Conservation (phyloP, 2,329 filamentous ascomycete species). For the Penicillium paneum region DNA sequence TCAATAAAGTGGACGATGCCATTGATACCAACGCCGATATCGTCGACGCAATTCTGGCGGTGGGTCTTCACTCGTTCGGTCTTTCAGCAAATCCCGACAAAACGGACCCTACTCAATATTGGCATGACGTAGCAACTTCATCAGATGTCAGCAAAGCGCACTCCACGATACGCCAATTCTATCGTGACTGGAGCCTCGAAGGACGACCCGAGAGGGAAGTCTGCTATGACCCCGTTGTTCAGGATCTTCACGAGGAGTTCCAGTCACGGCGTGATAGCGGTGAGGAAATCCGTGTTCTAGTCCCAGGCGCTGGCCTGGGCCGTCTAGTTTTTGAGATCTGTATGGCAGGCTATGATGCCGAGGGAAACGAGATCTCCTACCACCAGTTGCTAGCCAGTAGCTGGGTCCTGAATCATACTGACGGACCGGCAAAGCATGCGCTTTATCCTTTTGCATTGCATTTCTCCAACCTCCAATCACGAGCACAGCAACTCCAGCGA, state of each 20-base stretch:
- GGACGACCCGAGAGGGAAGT: conserved; percentile 70
- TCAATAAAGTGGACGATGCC: conserved; percentile 76
- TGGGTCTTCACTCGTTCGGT: conserved; percentile 66
- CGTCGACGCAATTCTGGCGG: conserved; percentile 71
- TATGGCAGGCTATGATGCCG: conserved; percentile 65
- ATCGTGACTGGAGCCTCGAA: conserved; percentile 86
- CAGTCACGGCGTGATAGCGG: conserved; percentile 30
- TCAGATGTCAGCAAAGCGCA: conserved; percentile 85
- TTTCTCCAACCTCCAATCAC: conserved; percentile 78
- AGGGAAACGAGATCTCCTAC: conserved; percentile 96
- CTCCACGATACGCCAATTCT: conserved; percentile 89
- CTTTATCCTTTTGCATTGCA: conserved; percentile 83
- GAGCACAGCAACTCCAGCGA: conserved; percentile 69
- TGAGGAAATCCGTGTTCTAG: conserved; percentile 63
- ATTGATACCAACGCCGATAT: conserved; percentile 86
- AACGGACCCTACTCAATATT: conserved; percentile 52
- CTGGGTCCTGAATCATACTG: conserved; percentile 54
- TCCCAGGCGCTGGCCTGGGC: conserved; percentile 86
- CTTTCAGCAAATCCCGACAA: conserved; percentile 42
- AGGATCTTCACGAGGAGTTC: conserved; percentile 57
- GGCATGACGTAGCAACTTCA: conserved; percentile 67
- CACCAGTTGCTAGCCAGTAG: conserved; percentile 88
- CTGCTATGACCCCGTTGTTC: conserved; percentile 72
- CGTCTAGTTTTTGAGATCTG: conserved; percentile 86
- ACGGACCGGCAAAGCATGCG: conserved; percentile 59